These are phyloP conservation scores for Diplodia mutila DNA, from an alignment of 2,329 filamentous ascomycete species.

Conservation along the genomic window DNA sequence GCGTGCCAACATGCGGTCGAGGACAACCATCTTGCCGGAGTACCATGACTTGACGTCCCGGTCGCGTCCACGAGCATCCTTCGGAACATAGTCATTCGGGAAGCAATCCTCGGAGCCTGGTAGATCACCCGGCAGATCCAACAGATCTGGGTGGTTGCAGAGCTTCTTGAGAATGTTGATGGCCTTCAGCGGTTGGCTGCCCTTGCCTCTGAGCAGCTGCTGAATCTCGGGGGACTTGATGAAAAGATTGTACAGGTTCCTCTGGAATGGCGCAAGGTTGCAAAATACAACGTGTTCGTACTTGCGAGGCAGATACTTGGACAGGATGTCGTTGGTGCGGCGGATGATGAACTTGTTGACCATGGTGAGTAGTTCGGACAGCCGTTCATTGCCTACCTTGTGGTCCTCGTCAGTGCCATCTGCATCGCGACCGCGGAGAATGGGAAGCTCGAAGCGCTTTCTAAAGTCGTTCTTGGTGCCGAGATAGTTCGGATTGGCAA, in stretches of 20 bases:
- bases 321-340: constrained; percentile 94
- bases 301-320: constrained; percentile 96
- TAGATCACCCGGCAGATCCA: constrained; percentile 80
- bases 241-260: constrained; percentile 94
- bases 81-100: constrained; percentile 86
- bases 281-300: constrained; percentile 99
- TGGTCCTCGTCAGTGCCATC: constrained; percentile 82
- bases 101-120: constrained; percentile 82
- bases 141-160: constrained; percentile 94
- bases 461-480: constrained; percentile 89
- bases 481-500: constrained; percentile 90
- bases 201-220: constrained; percentile 86
- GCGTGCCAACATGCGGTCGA: constrained; percentile 96
- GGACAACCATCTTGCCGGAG: constrained; percentile 95
- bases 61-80: constrained; percentile 84
- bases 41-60: constrained; percentile 94
- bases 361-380: constrained; percentile 76
- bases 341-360: constrained; percentile 99
- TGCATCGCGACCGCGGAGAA: constrained; percentile 87
- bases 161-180: constrained; percentile 97
- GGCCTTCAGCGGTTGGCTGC: constrained; percentile 92
- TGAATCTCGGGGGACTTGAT: constrained; percentile 95
- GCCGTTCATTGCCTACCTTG: constrained; percentile 79
- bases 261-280: constrained; percentile 88
- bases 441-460: constrained; percentile 91